phyloP scores from a whole-genome alignment of 129 eudicot species.

The Ambrosia artemisiifolia region DNA sequence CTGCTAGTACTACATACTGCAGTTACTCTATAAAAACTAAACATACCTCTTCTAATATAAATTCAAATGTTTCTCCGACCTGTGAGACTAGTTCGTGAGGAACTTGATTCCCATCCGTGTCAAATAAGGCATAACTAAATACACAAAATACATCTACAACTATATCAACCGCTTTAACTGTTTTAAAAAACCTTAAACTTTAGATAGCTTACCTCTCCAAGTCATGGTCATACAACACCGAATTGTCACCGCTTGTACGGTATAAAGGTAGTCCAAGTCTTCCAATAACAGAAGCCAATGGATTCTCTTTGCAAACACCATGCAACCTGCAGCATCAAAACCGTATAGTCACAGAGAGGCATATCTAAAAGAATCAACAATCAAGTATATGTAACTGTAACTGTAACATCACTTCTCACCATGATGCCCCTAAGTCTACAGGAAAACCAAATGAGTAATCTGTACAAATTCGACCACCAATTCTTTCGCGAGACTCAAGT shows the following conservation, averaged over 20 bases:
- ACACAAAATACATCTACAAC: neutral
- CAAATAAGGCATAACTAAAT: constrained; percentile 82
- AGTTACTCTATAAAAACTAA: neutral
- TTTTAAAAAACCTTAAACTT: neutral
- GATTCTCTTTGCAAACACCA: constrained; percentile 96
- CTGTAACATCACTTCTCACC: constrained; percentile 37
- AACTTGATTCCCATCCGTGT: constrained; percentile 80
- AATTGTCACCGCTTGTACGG: constrained; percentile 97
- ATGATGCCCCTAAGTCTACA: constrained; percentile 93
- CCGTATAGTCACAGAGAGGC: neutral
- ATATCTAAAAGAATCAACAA: too few relatives aligned
- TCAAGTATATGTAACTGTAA: neutral
- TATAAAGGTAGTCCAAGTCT: constrained; percentile 86
- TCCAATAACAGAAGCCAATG: constrained; percentile 89
- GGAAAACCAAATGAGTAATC: constrained; percentile 97
- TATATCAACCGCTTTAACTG: neutral
- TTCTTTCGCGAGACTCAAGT: constrained; percentile 89
- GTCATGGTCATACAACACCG: constrained; percentile 95
- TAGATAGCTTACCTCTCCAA: constrained; percentile 60
- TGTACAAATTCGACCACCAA: constrained; percentile 94
- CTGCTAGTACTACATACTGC: neutral
- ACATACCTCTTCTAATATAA: constrained; percentile 75
- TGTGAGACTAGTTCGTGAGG: constrained; percentile 77
- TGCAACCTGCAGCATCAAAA: constrained; percentile 62
- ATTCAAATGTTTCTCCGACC: constrained; percentile 78